phyloP scores from a whole-genome alignment of 305 asterid genomes.

The Vinca major region DNA sequence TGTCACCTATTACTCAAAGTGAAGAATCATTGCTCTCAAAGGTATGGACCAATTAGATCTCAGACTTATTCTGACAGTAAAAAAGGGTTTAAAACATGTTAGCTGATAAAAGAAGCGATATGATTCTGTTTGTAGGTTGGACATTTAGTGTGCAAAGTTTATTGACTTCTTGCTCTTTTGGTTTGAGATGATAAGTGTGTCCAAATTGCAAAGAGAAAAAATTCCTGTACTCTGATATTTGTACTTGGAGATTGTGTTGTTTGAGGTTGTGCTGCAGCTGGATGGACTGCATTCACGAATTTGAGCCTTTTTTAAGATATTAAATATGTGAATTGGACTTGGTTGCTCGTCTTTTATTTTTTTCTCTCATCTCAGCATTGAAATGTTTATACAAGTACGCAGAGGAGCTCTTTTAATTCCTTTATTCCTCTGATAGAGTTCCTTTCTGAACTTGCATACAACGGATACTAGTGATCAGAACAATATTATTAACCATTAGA shows the following conservation, averaged over 20 bases:
- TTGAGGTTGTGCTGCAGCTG: background rate
- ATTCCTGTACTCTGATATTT: background rate
- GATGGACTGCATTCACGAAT: background rate
- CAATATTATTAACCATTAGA: background rate
- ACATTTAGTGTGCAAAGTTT: background rate
- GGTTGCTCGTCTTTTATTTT: background rate
- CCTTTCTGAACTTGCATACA: background rate
- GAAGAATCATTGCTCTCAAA: slow-evolving; percentile 82
- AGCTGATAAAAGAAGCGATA: background rate
- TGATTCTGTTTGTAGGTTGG: background rate
- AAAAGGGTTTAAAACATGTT: too few species aligned
- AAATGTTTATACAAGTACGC: background rate
- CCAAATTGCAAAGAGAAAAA: background rate
- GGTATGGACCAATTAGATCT: slow-evolving; percentile 38
- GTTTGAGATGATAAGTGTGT: background rate
- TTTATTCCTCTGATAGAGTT: background rate
- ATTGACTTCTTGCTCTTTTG: background rate
- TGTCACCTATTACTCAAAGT: slow-evolving; percentile 58
- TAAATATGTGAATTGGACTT: background rate
- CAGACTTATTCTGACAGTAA: background rate
- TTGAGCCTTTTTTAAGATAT: background rate
- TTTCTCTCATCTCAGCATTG: background rate
- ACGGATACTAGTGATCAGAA: background rate
- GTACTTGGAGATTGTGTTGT: background rate
- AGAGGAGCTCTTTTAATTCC: background rate